Base-by-base conservation (phyloP, 768 basidiomycete species). In the Rhodotorula toruloides region DNA sequence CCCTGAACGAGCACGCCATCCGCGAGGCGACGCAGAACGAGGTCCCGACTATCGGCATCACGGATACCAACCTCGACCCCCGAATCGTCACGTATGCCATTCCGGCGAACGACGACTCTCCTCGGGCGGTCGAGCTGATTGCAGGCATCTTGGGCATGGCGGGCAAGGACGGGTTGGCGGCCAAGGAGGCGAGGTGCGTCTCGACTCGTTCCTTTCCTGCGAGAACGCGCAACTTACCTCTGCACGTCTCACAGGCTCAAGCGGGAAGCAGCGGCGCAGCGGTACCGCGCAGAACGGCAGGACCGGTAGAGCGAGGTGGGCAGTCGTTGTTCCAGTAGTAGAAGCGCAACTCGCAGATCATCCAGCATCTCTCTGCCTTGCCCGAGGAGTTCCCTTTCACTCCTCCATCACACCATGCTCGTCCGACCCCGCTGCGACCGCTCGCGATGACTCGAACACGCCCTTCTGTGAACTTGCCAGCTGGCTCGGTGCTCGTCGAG, bases 11-110 rank as follows among this genome's bases (percentile, higher is more conserved):
- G 25, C 86, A 85, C 70, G 90, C 90, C 22, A 88, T 98, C 74
- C 85, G 88, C 59, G 96, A 99, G 80, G 93, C 91, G 74, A 90
- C 91, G 22, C 81, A 86, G 61, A 83, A 87, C 67, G 87, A 93
- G 75, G 84, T 98, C 61, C 96, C 96, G 0, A 98, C 96, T 2
- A 86, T 98, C 65, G 96, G 87, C 40, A 86, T 98, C 65, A 85
- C 93, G 59, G 96, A 99, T 78, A 90, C 92, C 29, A 91, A 99
- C 76, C 88, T 86, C 48, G 96, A 99, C 79, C 96, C 96, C 10
- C 86, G 96, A 32, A 82, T 91, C 44, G 93, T 99, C 68, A 96
- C 97, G 83, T 98, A 96, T 77, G 88, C 96, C 48, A 97, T 99
- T 75, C 93, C 92, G 0, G 92, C 90, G n/a, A 99, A 98, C 77